A percentile compares a stretch with the other conserved stretches of the same genome.
These are phyloP conservation scores for Sphaerobolus stellatus DNA, from an alignment of 1,284 basidiomycete species.

Conservation along the genomic window DNA sequence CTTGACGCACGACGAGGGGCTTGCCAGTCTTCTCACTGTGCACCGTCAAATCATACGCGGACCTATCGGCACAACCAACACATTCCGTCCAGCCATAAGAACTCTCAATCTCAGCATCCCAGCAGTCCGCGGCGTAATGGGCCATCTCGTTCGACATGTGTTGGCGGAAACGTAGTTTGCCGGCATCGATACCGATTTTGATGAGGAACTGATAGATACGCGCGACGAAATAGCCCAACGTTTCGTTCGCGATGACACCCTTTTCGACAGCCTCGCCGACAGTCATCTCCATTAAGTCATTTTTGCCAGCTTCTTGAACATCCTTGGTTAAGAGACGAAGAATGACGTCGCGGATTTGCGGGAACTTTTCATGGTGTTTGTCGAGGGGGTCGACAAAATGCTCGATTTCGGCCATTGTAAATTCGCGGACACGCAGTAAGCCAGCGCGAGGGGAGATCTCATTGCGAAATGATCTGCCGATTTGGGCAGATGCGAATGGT, in stretches of 20 bases:
- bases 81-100: slow-evolving; percentile 98
- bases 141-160: slow-evolving; percentile 86
- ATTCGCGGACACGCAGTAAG: slow-evolving; percentile 95
- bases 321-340: slow-evolving; percentile 82
- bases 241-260: slow-evolving; percentile 94
- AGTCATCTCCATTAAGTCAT: slow-evolving; percentile 64
- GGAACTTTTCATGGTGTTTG: slow-evolving; percentile 87
- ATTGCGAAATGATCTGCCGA: slow-evolving; percentile 96
- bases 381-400: slow-evolving; percentile 96
- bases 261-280: slow-evolving; percentile 88
- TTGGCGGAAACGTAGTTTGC: slow-evolving; percentile 88
- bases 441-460: slow-evolving; percentile 98
- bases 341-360: slow-evolving; percentile 74
- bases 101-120: slow-evolving; percentile 98
- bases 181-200: slow-evolving; percentile 91
- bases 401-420: slow-evolving; percentile 99
- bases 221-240: slow-evolving; percentile 95
- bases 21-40: slow-evolving; percentile 63
- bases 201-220: slow-evolving; percentile 89
- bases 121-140: slow-evolving; percentile 98
- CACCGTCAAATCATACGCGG: slow-evolving; percentile 87
- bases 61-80: slow-evolving; percentile 98
- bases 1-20: slow-evolving; percentile 79
- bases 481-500: slow-evolving; percentile 96
- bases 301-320: slow-evolving; percentile 78